These are phyloP conservation scores for Phaeomoniella chlamydospora DNA, from an alignment of 2,329 filamentous ascomycete genomes.

Conservation along the genomic window DNA sequence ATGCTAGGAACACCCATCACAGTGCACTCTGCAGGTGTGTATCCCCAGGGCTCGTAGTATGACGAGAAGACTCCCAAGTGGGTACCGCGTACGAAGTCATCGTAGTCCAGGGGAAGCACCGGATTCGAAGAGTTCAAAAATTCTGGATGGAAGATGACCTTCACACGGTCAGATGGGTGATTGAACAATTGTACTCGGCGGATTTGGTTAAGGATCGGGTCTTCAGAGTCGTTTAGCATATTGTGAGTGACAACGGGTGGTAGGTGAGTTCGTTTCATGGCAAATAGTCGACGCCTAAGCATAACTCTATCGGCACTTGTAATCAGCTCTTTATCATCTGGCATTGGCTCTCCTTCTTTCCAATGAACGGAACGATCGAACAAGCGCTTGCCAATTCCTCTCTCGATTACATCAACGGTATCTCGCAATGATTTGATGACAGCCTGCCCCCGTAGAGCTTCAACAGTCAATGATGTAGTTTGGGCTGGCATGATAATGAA, in stretches of 20 bases:
- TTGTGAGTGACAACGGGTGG: constrained; percentile 98
- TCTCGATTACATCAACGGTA: constrained; percentile 83
- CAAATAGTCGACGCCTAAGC: constrained; percentile 79
- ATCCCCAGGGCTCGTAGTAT: constrained; percentile 99
- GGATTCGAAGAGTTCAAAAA: constrained; percentile 94
- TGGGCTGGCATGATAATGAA: constrained; percentile 99
- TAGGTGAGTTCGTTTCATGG: constrained; percentile 83
- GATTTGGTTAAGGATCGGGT: constrained; percentile 91
- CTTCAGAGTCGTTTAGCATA: constrained; percentile 87
- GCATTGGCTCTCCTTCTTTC: constrained; percentile 86
- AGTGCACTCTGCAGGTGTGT: constrained; percentile 94
- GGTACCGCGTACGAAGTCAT: constrained; percentile 94
- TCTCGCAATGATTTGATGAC: constrained; percentile 93
- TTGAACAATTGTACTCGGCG: constrained; percentile 95
- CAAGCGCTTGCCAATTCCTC: constrained; percentile 80
- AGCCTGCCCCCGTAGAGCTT: constrained; percentile 89
- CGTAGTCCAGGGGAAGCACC: constrained; percentile 88
- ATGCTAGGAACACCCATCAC: constrained; percentile 99
- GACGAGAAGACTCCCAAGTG: constrained; percentile 92
- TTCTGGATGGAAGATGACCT: constrained; percentile 95
- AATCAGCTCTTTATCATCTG: constrained; percentile 93
- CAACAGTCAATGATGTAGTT: constrained; percentile 85
- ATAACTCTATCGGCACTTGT: constrained; percentile 85
- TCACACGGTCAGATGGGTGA: constrained; percentile 85
- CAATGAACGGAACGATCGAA: constrained; percentile 90